Conservation (phyloP, 2,329 filamentous ascomycete genomes). For the Microdochium nivale region DNA sequence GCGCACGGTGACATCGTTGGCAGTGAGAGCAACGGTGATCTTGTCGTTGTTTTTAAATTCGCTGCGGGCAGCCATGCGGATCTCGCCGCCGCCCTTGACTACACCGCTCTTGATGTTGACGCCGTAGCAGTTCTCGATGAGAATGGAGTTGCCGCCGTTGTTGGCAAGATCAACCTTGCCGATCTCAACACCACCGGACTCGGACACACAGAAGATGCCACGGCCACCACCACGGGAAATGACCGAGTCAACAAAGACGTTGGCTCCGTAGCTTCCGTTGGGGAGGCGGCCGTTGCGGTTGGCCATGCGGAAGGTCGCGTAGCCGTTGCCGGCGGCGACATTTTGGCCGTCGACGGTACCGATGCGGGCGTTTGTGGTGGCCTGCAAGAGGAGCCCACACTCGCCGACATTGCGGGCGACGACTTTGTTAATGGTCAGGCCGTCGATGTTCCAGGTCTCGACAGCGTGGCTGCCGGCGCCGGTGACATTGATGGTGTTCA, state of each 20-base stretch:
- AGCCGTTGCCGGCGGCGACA: slow-evolving; percentile 41
- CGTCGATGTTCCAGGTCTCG: slow-evolving; percentile 52
- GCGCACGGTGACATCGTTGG: slow-evolving; percentile 39
- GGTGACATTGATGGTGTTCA: slow-evolving; percentile 41
- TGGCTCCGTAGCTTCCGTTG: slow-evolving; percentile 40
- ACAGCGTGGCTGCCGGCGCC: slow-evolving; percentile 47
- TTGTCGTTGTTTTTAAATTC: slow-evolving; percentile 47
- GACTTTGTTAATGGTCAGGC: slow-evolving; percentile 40
- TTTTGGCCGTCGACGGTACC: slow-evolving; percentile 48
- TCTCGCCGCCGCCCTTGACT: slow-evolving; percentile 46
- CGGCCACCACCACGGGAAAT: slow-evolving; percentile 47
- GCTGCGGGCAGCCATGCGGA: slow-evolving; percentile 39
- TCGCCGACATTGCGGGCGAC: slow-evolving; percentile 46
- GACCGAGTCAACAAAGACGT: slow-evolving; percentile 43
- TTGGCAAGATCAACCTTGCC: slow-evolving; percentile 36
- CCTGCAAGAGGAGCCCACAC: slow-evolving; percentile 47
- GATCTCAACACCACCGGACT: slow-evolving; percentile 45
- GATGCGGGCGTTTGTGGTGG: slow-evolving; percentile 40
- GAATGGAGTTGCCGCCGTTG: slow-evolving; percentile 47
- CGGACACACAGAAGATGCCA: slow-evolving; percentile 48
- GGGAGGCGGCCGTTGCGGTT: slow-evolving; percentile 44
- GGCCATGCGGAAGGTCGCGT: slow-evolving; percentile 47
- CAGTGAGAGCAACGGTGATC: slow-evolving; percentile 37
- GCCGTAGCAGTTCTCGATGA: slow-evolving; percentile 54
- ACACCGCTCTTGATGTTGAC: slow-evolving; percentile 39